These are phyloP conservation scores for Pulveroboletus ravenelii DNA, from an alignment of 768 basidiomycete genomes.

Conservation along the genomic window DNA sequence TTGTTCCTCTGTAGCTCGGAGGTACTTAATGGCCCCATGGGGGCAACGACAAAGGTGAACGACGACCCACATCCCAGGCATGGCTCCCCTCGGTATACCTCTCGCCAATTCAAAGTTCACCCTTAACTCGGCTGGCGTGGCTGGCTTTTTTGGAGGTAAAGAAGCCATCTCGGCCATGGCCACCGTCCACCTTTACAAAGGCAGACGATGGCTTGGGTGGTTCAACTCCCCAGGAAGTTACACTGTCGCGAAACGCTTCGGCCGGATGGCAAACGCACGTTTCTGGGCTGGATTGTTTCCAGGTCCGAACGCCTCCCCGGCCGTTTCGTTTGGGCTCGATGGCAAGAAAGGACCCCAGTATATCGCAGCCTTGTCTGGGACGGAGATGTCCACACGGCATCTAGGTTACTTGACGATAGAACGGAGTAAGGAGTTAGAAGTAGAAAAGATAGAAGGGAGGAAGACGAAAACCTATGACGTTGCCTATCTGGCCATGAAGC, in stretches of 20 bases:
- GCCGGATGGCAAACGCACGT: slow-evolving; percentile 26
- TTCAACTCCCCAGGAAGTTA: slow-evolving; percentile 35
- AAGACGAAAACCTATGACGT: slow-evolving; percentile 10
- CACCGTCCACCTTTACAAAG: slow-evolving; percentile 27
- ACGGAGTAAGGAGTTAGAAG: not conserved
- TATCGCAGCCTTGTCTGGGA: slow-evolving; percentile 28
- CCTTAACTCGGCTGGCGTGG: slow-evolving; percentile 29
- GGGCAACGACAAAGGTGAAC: not conserved
- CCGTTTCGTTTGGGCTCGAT: slow-evolving; percentile 26
- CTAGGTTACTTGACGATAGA: slow-evolving; percentile 25
- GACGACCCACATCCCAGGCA: not conserved
- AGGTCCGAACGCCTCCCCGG: slow-evolving; percentile 23
- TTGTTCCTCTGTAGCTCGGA: not conserved
- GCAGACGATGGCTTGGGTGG: slow-evolving; percentile 33
- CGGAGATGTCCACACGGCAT: slow-evolving; percentile 25
- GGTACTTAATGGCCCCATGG: not conserved
- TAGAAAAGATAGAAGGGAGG: not conserved
- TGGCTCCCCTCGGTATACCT: slow-evolving; percentile 13
- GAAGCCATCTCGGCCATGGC: slow-evolving; percentile 36
- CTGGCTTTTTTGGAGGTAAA: slow-evolving; percentile 35
- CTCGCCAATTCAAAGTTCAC: slow-evolving; percentile 8
- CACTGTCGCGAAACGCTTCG: slow-evolving; percentile 30
- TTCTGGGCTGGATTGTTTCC: slow-evolving; percentile 34
- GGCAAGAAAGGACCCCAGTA: slow-evolving; percentile 29
- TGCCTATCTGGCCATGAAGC: slow-evolving; percentile 18